Evolutionary conservation across 805 yeast species (phyloP).

Genomic region (Millerozyma acaciae): DNA sequence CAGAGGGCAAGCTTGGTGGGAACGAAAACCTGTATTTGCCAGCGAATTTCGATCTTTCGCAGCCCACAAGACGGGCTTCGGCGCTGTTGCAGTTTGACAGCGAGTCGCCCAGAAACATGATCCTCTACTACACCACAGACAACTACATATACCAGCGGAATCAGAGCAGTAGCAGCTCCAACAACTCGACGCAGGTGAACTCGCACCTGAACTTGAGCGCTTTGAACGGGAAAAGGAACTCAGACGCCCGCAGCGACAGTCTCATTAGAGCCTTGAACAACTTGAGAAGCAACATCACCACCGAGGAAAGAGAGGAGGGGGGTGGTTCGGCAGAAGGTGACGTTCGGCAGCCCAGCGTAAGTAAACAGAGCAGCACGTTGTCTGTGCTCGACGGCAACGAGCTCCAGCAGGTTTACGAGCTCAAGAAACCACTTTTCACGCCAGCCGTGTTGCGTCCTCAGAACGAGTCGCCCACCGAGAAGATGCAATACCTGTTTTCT

Average conservation of each 20-base stretch:
- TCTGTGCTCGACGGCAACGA: constrained; percentile 10
- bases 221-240: no score
- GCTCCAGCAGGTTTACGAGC: constrained; percentile 42
- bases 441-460: constrained; percentile 52
- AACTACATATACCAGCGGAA: constrained; percentile 19
- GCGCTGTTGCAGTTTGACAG: constrained; percentile 12
- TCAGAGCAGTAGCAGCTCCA: constrained; percentile 11
- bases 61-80: constrained; percentile 35
- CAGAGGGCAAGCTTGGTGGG: neutral
- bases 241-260: constrained; percentile 14
- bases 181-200: constrained; percentile 6
- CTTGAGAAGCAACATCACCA: constrained; percentile 18
- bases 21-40: constrained; percentile 29
- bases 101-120: constrained; percentile 8
- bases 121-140: constrained; percentile 15
- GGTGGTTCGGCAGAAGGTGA: constrained; percentile 3
- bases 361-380: neutral
- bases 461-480: neutral
- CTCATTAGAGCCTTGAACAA: constrained; percentile 19
- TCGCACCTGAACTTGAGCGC: neutral
- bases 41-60: constrained; percentile 44
- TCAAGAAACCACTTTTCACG: constrained; percentile 43
- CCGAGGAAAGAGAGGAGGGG: constrained; percentile 11
- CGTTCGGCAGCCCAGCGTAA: constrained; percentile 2
- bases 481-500: neutral